Evolutionary conservation across 1,284 basidiomycete genomes (phyloP), one percentile per base, ranked within the genome.

Genomic region (Thelephora terrestris): DNA sequence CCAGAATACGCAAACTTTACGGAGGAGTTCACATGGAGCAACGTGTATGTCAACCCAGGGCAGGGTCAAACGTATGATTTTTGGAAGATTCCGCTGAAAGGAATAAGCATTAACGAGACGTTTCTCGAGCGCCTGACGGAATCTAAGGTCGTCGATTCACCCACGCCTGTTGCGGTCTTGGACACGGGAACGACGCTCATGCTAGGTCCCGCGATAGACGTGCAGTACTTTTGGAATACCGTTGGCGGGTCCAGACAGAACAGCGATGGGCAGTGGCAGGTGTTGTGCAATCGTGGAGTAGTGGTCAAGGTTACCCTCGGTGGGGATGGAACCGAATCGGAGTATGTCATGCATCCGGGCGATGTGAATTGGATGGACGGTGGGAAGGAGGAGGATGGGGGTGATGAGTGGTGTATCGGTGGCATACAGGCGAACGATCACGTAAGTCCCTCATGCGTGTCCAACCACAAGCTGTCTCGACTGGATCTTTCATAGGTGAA

Each of bases 141-240:
- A 18, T 78, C 78, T 4, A 68, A 70, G 45, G 63, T 79, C n/a
- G 60, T 56, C 21, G 69, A 68, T 12, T 64, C 73, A 29, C 47
- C 59, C 10, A 59, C 65, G 7, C 70, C 73, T 1, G 71, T 81
- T 47, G 76, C 71, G 5, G 70, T 81, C 20, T 63, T 80, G 20
- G 79, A 80, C 53, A 75, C 75, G 20, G 77, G 77, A 4, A 79
- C 78, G 32, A 79, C 77, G 5, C 66, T 81, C 45, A 66, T 78
- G 34, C 67, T 79, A 7, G 78, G 76, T 7, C 77, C 77, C 10
- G 63, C 68, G 2, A 53, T 50, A 27, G 78, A 80, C 51, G 74
- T 79, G 35, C 62, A 66, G 10, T 63, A 69, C 17, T 73, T 81
- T 56, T 80, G 73, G 73, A 53, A 57, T 9, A 64, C 67, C 10